These are phyloP conservation scores for Pistacia vera DNA, from an alignment of 345 rosid genomes.

Conservation along the genomic window DNA sequence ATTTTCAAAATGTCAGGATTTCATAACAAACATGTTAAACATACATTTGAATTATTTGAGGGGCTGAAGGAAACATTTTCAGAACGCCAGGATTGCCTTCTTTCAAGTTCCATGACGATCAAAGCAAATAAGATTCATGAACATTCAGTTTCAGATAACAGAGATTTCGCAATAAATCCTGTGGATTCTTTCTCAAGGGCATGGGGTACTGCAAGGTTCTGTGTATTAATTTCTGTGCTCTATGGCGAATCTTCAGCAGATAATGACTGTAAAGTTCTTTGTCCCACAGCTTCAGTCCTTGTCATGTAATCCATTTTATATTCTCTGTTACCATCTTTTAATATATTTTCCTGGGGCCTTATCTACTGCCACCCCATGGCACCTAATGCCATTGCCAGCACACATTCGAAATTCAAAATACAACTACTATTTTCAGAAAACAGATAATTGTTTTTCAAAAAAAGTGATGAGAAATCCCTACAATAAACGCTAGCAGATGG, in stretches of 20 bases:
- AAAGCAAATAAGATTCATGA: not conserved
- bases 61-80: no score
- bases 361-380: not conserved
- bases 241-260: not conserved
- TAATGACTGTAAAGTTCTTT: not conserved
- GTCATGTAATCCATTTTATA: constrained; percentile 1
- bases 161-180: not conserved
- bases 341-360: constrained; percentile 1
- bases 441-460: no score
- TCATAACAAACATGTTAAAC: no score
- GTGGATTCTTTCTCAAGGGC: not conserved
- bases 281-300: not conserved
- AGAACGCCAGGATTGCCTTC: not conserved
- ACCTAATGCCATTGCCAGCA: not conserved
- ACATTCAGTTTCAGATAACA: not conserved
- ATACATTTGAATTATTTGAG: no score
- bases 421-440: no score
- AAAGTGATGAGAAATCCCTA: no score
- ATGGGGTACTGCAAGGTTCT: not conserved
- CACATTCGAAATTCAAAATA: not conserved
- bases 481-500: no score
- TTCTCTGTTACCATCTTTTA: not conserved
- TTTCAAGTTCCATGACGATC: not conserved
- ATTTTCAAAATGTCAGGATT: no score
- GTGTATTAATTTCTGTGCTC: not conserved